These are phyloP conservation scores for Penicillium cosmopolitanum DNA, from an alignment of 495 filamentous ascomycete genomes.

Conservation along the genomic window DNA sequence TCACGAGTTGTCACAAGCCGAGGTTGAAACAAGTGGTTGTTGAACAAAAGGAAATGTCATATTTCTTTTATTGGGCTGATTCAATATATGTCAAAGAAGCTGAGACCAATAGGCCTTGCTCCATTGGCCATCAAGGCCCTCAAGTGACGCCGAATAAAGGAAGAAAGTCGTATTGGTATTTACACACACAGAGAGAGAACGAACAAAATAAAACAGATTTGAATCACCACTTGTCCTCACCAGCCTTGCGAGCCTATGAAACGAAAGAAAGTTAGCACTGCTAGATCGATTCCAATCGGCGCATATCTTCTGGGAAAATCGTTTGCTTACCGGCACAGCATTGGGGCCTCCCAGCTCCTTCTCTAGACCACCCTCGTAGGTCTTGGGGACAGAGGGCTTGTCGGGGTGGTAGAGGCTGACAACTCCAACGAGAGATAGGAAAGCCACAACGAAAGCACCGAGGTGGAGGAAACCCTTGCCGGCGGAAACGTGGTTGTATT, in stretches of 20 bases:
- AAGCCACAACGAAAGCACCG: conserved; percentile 70
- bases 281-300: not conserved
- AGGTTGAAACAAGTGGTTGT: not conserved
- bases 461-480: conserved; percentile 73
- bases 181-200: conserved; percentile 46
- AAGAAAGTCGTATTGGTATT: conserved; percentile 46
- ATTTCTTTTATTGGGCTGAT: conserved; percentile 21
- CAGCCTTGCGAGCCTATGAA: conserved; percentile 46
- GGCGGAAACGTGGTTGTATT: conserved; percentile 82
- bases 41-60: conserved; percentile 6
- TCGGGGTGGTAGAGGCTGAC: conserved; percentile 84
- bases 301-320: not conserved
- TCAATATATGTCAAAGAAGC: conserved; percentile 15
- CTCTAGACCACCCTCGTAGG: conserved; percentile 83
- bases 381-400: conserved; percentile 72
- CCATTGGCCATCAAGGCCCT: conserved; percentile 31
- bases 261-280: conserved; percentile 1
- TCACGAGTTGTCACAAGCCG: not conserved
- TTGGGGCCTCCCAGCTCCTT: conserved; percentile 78
- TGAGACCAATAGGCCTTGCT: conserved; percentile 16
- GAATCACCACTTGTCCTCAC: conserved; percentile 48
- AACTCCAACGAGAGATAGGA: conserved; percentile 71
- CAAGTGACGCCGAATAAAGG: conserved; percentile 39
- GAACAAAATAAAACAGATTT: conserved; percentile 25
- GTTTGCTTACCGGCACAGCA: conserved; percentile 45